Conservation (phyloP, 129 eudicot species). For the Escallonia herrerae region DNA sequence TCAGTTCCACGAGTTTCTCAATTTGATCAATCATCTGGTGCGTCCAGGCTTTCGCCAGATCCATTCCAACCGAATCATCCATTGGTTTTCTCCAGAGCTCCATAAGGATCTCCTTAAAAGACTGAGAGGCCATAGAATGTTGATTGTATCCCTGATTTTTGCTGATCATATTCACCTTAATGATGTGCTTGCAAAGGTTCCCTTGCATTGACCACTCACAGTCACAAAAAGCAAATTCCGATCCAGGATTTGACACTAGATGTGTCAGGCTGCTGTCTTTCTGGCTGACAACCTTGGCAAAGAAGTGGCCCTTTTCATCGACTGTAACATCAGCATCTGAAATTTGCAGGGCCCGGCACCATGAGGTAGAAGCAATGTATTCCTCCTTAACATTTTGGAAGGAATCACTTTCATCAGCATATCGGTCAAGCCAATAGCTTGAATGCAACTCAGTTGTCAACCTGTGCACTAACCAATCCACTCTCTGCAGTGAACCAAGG, state of each 20-base stretch:
- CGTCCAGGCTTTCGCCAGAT: slow-evolving; percentile 67
- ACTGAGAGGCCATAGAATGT: slow-evolving; percentile 61
- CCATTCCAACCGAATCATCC: slow-evolving; percentile 75
- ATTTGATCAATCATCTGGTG: slow-evolving; percentile 70
- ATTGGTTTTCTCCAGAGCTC: slow-evolving; percentile 44
- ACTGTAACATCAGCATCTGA: slow-evolving; percentile 60
- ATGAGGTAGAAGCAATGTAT: slow-evolving; percentile 87
- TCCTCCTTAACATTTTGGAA: slow-evolving; percentile 75
- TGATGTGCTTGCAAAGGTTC: slow-evolving; percentile 87
- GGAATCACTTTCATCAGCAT: slow-evolving; percentile 88
- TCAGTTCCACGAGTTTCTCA: slow-evolving; percentile 64
- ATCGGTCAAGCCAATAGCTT: slow-evolving; percentile 90
- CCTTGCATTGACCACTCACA: slow-evolving; percentile 89
- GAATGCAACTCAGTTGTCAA: slow-evolving; percentile 89
- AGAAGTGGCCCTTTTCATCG: slow-evolving; percentile 32
- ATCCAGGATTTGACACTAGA: slow-evolving; percentile 89
- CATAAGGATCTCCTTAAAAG: slow-evolving; percentile 44
- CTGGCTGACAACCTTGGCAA: slow-evolving; percentile 70
- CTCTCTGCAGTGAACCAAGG: slow-evolving; percentile 84
- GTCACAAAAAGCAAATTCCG: slow-evolving; percentile 91
- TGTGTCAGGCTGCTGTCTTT: slow-evolving; percentile 28
- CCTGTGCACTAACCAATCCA: slow-evolving; percentile 95
- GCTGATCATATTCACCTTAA: slow-evolving; percentile 84
- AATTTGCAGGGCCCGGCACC: slow-evolving; percentile 83
- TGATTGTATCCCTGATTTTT: slow-evolving; percentile 25